Percentiles rank a stretch among this genome's conserved stretches.
phyloP scores from a whole-genome alignment of 2,329 filamentous ascomycete species.

The Eutypella sp. region DNA sequence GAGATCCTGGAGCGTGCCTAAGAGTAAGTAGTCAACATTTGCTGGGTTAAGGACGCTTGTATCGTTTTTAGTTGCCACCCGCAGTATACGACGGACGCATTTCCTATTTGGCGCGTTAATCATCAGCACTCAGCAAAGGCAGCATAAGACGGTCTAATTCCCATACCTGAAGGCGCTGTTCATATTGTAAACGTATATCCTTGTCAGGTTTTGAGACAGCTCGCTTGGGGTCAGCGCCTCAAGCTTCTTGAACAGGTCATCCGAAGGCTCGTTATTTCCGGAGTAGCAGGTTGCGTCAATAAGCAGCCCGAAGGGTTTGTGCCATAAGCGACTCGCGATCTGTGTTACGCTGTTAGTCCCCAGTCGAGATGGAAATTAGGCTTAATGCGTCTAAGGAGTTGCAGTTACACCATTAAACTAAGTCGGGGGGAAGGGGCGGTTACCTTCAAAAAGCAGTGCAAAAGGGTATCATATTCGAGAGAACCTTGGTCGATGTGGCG shows the following conservation, averaged over 20 bases:
- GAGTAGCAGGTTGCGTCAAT: slow-evolving; percentile 68
- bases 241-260: slow-evolving; percentile 59
- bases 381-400: too few species aligned
- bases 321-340: slow-evolving; percentile 67
- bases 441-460: slow-evolving; percentile 65
- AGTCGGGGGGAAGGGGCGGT: slow-evolving; percentile 10
- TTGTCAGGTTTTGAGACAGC: slow-evolving; percentile 51
- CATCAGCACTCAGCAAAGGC: neutral
- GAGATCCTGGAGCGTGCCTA: slow-evolving; percentile 61
- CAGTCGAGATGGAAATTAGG: neutral
- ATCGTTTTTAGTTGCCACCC: slow-evolving; percentile 57
- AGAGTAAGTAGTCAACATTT: slow-evolving; percentile 61
- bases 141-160: neutral
- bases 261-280: slow-evolving; percentile 61
- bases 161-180: slow-evolving; percentile 62
- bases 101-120: slow-evolving; percentile 37
- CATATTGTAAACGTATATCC: slow-evolving; percentile 69
- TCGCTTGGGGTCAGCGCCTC: slow-evolving; percentile 60
- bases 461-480: slow-evolving; percentile 60
- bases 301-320: slow-evolving; percentile 62
- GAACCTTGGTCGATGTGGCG: slow-evolving; percentile 62
- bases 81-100: slow-evolving; percentile 59
- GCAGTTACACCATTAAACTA: too few species aligned
- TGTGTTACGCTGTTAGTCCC: slow-evolving; percentile 26
- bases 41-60: slow-evolving; percentile 56